Base-by-base conservation (phyloP, 225 moss, liverwort and hornwort genomes). In the Physcomitrium patens region DNA sequence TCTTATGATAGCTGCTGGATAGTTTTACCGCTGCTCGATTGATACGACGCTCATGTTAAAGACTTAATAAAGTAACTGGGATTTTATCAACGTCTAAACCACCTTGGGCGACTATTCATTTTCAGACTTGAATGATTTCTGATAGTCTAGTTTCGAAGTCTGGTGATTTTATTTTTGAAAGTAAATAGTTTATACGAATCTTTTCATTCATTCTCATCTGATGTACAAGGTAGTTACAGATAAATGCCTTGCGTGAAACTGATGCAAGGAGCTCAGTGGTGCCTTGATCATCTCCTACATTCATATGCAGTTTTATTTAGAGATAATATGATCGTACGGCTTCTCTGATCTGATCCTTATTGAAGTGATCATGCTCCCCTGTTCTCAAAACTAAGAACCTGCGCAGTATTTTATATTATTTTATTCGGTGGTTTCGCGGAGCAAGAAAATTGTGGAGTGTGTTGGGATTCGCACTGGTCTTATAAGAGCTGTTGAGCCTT, bases 381-480 rank as follows among this genome's bases (percentile, higher is more conserved):
- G 13, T 24, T 43, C 2, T 14, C 8, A 68, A 43, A 63, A 23
- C 12, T 24, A 59, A 70, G 45, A 37, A 37, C 5, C 31, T 37
- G 7, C 7, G 31, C 31, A 37, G 31, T 15, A 62, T 18, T 28
- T 1, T 49, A 17, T 51, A 31, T 3, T 72, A 19, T 49, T 28
- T 27, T 50, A 50, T 18, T 31, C 51, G 61, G n/a, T 62, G 50
- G 31, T 3, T 19, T 61, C 62, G 16, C n/a, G 28, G 62, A 56
- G 47, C 31, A 42, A 3, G 16, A 58, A 61, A 56, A 41, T 59
- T 68, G 10, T 70, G 46, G 63, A 27, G 3, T n/a, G 61, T 53
- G 60, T 66, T 74, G 58, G 75, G 71, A 55, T 65, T 70, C 9
- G 66, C 47, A 18, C 26, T 66, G 37, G 15, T 52, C 9, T 66